These are phyloP conservation scores for Emydomyces testavorans DNA, from an alignment of 2,329 filamentous ascomycete species.

Conservation along the genomic window DNA sequence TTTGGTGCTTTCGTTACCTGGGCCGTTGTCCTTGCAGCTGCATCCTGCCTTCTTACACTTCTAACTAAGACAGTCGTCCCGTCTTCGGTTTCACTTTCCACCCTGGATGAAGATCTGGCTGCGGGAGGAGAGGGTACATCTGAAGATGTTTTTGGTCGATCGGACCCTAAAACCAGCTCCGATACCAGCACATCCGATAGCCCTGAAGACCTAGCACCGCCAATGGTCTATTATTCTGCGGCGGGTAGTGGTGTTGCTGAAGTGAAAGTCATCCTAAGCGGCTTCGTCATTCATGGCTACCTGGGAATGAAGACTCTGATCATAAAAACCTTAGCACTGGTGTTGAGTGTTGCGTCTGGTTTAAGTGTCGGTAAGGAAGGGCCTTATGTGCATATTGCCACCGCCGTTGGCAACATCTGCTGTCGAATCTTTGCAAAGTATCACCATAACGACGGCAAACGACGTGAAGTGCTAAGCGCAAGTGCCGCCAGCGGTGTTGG, in stretches of 20 bases:
- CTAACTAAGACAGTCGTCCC: constrained; percentile 91
- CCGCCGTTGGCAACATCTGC: constrained; percentile 87
- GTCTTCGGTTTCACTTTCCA: constrained; percentile 73
- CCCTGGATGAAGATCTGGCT: constrained; percentile 82
- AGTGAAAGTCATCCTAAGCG: constrained; percentile 94
- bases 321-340: constrained; percentile 70
- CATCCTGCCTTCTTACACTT: constrained; percentile 69
- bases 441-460: constrained; percentile 83
- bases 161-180: constrained; percentile 24
- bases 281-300: constrained; percentile 93
- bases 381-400: constrained; percentile 93
- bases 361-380: constrained; percentile 90
- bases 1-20: constrained; percentile 63
- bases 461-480: constrained; percentile 82
- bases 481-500: constrained; percentile 86
- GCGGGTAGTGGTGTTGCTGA: constrained; percentile 94
- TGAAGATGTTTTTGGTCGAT: constrained; percentile 33
- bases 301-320: constrained; percentile 76
- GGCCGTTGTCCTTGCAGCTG: constrained; percentile 56
- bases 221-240: constrained; percentile 91
- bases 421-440: constrained; percentile 94
- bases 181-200: constrained; percentile 23
- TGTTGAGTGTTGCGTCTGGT: constrained; percentile 83
- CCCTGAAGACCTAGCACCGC: constrained; percentile 39
- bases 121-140: constrained; percentile 42